Base-by-base conservation (phyloP, 208 protist species). In the Acanthamoeba divionensis region DNA sequence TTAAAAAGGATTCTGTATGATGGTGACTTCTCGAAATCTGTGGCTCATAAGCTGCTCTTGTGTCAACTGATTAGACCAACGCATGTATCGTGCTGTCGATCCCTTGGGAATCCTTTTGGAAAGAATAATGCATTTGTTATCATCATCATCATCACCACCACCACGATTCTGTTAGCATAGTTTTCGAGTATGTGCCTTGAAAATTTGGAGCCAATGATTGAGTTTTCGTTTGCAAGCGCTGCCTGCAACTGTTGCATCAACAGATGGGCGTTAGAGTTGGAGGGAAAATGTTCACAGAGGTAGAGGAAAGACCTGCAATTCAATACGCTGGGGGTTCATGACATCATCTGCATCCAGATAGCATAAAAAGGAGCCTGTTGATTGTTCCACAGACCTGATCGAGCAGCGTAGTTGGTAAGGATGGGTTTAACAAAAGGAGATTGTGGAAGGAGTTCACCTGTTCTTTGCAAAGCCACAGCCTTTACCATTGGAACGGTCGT, bases 71-170 rank as follows among this genome's bases (percentile, higher is more conserved):
- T 88, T 88, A 29, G 57, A 88, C 79, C 79, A 88, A 7, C 57
- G 31, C n/a, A n/a, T 88, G 38, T 88, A 88, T n/a, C 79, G 79
- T 44, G 47, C 79, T 26, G 79, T 88, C 21, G 79, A 88, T 21
- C 79, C 79, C 55, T 88, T 31, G 13, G 79, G 79, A 24, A 47
- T 88, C 9, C 79, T 88, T 47, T 3, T 2, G n/a, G n/a, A n/a
- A n/a, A n/a, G n/a, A n/a, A n/a, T n/a, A n/a, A n/a, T n/a, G n/a
- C n/a, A n/a, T n/a, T n/a, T n/a, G n/a, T n/a, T n/a, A n/a, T n/a
- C n/a, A n/a, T n/a, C n/a, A n/a, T n/a, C n/a, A n/a, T n/a, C n/a
- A n/a, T n/a, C n/a, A n/a, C n/a, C n/a, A n/a, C n/a, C n/a, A n/a
- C n/a, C n/a, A n/a, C n/a, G n/a, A n/a, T n/a, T n/a, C n/a, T n/a